Evolutionary conservation across 2,329 filamentous ascomycete species (phyloP).

Genomic region (Botryotinia globosa): DNA sequence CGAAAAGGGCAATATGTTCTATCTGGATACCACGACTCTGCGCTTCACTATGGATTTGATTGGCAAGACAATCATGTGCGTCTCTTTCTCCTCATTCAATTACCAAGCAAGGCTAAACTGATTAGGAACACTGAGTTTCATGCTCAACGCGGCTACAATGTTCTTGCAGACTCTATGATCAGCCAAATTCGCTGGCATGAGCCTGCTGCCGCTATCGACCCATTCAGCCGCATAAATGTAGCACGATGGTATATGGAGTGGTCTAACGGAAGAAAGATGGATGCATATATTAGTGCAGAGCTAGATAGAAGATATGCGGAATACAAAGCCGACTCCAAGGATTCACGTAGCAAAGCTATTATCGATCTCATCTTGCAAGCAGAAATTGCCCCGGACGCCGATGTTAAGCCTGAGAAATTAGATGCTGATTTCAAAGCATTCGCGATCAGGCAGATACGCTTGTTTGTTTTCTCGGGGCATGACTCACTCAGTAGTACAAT

Average conservation of each 20-base stretch:
- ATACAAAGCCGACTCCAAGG: not conserved
- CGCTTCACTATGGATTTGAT: slow-evolving; percentile 32
- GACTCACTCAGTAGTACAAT: slow-evolving; percentile 28
- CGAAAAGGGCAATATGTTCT: slow-evolving; percentile 25
- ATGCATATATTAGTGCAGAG: slow-evolving; percentile 28
- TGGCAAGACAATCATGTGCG: slow-evolving; percentile 21
- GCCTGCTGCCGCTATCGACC: slow-evolving; percentile 23
- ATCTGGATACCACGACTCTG: slow-evolving; percentile 24
- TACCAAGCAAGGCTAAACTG: not conserved
- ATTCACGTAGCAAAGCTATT: slow-evolving; percentile 15
- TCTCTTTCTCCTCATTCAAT: not conserved
- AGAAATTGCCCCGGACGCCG: not conserved
- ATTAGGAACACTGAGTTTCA: slow-evolving; percentile 5
- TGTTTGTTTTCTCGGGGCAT: slow-evolving; percentile 33
- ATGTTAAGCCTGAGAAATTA: not conserved
- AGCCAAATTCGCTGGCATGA: slow-evolving; percentile 28
- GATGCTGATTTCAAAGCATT: not conserved
- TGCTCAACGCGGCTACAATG: slow-evolving; percentile 12
- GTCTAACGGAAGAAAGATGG: slow-evolving; percentile 26
- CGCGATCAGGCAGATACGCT: not conserved
- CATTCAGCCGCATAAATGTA: not conserved
- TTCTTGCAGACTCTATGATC: slow-evolving; percentile 25
- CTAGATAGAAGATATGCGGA: slow-evolving; percentile 27
- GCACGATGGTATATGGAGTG: slow-evolving; percentile 23
- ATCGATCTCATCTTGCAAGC: slow-evolving; percentile 14